A percentile compares a stretch with the other conserved stretches of the same genome.
Evolutionary conservation across 768 basidiomycete genomes (phyloP).

Genomic region (Artomyces pyxidatus): DNA sequence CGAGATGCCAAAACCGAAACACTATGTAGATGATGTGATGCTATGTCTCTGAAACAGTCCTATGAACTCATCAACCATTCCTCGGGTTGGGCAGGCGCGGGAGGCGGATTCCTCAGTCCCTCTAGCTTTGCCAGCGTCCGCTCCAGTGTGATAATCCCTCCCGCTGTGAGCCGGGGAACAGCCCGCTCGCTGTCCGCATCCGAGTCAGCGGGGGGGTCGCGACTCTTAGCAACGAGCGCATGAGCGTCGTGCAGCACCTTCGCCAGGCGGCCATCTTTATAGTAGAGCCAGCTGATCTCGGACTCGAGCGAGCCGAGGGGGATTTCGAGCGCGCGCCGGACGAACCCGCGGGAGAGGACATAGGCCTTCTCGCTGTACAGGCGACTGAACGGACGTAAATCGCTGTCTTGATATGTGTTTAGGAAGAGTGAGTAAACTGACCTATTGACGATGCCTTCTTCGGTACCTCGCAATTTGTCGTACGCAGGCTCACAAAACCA

Average conservation of each 20-base stretch:
- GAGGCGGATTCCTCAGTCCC: constrained; percentile 22
- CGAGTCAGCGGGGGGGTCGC: constrained; percentile 21
- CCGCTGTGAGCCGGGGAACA: constrained; percentile 69
- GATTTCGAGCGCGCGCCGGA: constrained; percentile 80
- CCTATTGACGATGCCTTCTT: constrained; percentile 86
- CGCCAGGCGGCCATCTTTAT: constrained; percentile 49
- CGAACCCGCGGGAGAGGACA: constrained; percentile 82
- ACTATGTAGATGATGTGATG: no score
- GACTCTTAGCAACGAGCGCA: constrained; percentile 63
- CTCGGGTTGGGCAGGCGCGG: no score
- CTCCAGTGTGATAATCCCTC: constrained; percentile 71
- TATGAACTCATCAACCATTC: no score
- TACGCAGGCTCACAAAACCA: constrained; percentile 93
- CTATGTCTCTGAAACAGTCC: no score
- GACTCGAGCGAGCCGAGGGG: constrained; percentile 62
- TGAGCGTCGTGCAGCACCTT: constrained; percentile 62
- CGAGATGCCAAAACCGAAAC: no score
- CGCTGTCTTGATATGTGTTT: background rate
- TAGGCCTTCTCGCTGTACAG: constrained; percentile 92
- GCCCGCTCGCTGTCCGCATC: constrained; percentile 37
- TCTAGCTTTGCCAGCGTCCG: constrained; percentile 67
- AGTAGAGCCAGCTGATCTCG: constrained; percentile 73
- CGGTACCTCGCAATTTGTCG: constrained; percentile 85
- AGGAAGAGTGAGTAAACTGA: constrained; percentile 19
- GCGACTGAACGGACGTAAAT: constrained; percentile 41